These are phyloP conservation scores for Nemophila menziesii DNA, from an alignment of 257 asterid genomes.

Conservation along the genomic window DNA sequence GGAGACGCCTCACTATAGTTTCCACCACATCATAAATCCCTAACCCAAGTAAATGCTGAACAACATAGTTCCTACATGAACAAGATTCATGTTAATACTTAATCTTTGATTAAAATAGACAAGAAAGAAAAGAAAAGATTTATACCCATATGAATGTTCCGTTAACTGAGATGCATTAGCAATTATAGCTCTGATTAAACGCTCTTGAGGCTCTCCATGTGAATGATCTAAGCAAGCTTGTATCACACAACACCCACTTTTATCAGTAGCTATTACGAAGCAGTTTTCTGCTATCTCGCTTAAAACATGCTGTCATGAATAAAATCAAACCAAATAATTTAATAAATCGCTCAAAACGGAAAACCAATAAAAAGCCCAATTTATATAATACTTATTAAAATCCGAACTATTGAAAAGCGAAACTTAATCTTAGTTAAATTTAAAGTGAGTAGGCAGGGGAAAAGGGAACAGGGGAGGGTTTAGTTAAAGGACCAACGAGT, in stretches of 20 bases:
- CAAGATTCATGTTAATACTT: background rate
- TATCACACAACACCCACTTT: constrained; percentile 67
- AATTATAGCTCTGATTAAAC: constrained; percentile 33
- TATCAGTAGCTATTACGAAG: constrained; percentile 46
- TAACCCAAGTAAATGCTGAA: constrained; percentile 54
- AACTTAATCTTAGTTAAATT: no score
- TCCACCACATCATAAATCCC: constrained; percentile 28
- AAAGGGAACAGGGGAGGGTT: no score
- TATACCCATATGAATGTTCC: constrained; percentile 68
- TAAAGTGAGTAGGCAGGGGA: no score
- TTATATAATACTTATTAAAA: no score
- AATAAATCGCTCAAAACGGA: constrained; percentile 14
- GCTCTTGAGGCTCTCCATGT: constrained; percentile 36
- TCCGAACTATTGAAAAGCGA: no score
- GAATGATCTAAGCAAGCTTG: constrained; percentile 48
- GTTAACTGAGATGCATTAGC: constrained; percentile 39
- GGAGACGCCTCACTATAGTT: constrained; percentile 28
- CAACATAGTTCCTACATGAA: constrained; percentile 59
- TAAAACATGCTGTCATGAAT: constrained; percentile 39
- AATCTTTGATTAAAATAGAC: background rate
- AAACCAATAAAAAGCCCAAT: background rate
- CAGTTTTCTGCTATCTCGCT: constrained; percentile 33
- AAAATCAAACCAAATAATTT: no score
- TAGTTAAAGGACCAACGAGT: no score
- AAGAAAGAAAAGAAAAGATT: constrained; percentile 4